Evolutionary conservation across 148 eudicot species (phyloP).

Genomic region (Tetragonia tetragonoides): DNA sequence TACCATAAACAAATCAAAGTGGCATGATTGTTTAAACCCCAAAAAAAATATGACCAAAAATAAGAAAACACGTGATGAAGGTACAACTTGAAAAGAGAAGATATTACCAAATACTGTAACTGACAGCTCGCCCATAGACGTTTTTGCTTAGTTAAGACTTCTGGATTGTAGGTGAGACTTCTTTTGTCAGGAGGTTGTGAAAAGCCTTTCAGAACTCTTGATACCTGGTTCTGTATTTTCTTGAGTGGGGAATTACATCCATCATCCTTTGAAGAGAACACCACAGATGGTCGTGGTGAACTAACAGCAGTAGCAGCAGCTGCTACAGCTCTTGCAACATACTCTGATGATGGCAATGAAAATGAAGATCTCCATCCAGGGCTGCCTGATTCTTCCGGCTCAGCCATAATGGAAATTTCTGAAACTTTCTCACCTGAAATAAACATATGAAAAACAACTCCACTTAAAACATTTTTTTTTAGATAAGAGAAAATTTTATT

Average conservation of each 20-base stretch:
- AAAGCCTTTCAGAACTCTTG: constrained; percentile 73
- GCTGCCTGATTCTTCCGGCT: constrained; percentile 59
- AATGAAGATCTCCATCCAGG: constrained; percentile 76
- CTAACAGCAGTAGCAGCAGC: constrained; percentile 69
- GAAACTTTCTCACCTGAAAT: constrained; percentile 31
- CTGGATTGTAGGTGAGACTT: constrained; percentile 72
- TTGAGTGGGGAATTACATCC: constrained; percentile 56
- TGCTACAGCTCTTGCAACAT: constrained; percentile 79
- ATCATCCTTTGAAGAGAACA: constrained; percentile 73
- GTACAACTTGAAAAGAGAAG: not conserved
- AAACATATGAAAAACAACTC: not conserved
- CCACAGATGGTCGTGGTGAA: constrained; percentile 80
- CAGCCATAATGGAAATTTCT: constrained; percentile 46
- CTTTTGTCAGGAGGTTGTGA: constrained; percentile 68
- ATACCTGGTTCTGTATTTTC: constrained; percentile 65
- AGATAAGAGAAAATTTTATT: no score
- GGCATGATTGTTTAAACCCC: not conserved
- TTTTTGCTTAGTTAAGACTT: constrained; percentile 91
- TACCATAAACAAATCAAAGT: constrained; percentile 9
- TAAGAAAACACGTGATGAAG: not conserved
- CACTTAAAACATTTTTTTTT: not conserved
- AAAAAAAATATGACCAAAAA: not conserved
- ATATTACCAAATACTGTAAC: constrained; percentile 30
- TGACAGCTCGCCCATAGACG: constrained; percentile 99
- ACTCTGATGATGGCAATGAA: constrained; percentile 75